These are phyloP conservation scores for Aspergillus bertholletiae DNA, from an alignment of 495 filamentous ascomycete species.

Conservation along the genomic window DNA sequence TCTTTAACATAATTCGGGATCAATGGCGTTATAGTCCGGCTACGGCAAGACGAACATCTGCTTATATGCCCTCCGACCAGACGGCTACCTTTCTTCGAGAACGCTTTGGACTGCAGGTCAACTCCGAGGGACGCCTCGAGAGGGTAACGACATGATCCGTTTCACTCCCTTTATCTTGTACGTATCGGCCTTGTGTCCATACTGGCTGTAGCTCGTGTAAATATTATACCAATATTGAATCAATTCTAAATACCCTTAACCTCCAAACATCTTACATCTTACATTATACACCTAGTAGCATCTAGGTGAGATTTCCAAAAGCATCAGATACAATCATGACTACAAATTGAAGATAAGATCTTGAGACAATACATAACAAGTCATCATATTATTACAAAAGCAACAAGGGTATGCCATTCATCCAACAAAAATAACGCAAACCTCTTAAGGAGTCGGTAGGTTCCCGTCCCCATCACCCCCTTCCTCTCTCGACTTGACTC, in stretches of 20 bases:
- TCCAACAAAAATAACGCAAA: background rate
- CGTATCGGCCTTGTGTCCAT: background rate
- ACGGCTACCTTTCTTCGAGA: slow-evolving; percentile 43
- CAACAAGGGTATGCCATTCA: slow-evolving; percentile 5
- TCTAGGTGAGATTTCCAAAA: no score
- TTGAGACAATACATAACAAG: background rate
- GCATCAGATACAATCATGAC: background rate
- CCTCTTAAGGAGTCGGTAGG: slow-evolving; percentile 15
- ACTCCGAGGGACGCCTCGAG: slow-evolving; percentile 36
- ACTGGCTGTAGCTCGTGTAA: slow-evolving; percentile 1
- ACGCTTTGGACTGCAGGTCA: slow-evolving; percentile 40
- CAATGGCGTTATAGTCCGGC: slow-evolving; percentile 51
- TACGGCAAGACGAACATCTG: slow-evolving; percentile 20
- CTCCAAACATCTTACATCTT: background rate
- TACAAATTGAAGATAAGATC: background rate
- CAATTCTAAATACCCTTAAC: background rate
- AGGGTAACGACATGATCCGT: slow-evolving; percentile 22
- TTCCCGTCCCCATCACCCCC: slow-evolving; percentile 19
- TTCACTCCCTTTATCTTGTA: background rate
- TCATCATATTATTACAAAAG: slow-evolving; percentile 14
- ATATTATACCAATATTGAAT: slow-evolving; percentile 4
- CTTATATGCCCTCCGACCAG: slow-evolving; percentile 33
- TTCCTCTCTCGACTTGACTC: slow-evolving; percentile 38
- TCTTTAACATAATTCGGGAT: slow-evolving; percentile 62
- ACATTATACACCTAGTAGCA: no score